These are phyloP conservation scores for Lentinula edodes DNA, from an alignment of 768 basidiomycete genomes.

Conservation along the genomic window DNA sequence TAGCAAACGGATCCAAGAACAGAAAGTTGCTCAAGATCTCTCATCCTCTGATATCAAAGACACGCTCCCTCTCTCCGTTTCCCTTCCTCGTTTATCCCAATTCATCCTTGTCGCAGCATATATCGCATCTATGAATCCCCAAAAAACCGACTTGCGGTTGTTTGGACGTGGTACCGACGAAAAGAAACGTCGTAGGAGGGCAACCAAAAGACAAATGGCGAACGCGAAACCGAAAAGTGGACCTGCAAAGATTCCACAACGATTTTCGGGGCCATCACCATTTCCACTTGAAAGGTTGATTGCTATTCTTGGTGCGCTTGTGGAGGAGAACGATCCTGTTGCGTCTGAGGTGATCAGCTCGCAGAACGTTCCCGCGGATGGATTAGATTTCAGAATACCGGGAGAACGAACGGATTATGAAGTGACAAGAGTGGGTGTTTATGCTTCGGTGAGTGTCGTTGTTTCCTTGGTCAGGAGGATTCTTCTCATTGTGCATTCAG, in stretches of 20 bases:
- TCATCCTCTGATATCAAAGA: neutral
- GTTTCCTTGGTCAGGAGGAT: neutral
- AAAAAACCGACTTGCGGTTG: constrained; percentile 75
- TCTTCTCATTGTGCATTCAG: constrained; percentile 28
- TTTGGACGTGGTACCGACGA: constrained; percentile 74
- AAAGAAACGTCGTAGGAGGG: constrained; percentile 47
- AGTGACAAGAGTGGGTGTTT: constrained; percentile 52
- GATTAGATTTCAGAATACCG: constrained; percentile 44
- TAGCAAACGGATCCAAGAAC: constrained; percentile 1
- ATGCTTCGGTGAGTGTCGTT: constrained; percentile 43
- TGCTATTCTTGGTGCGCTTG: constrained; percentile 71
- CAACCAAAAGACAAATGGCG: constrained; percentile 29
- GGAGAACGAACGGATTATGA: constrained; percentile 79
- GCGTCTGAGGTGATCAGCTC: constrained; percentile 28
- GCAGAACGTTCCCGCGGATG: constrained; percentile 26
- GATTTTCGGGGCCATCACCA: constrained; percentile 70
- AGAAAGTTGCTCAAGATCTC: neutral
- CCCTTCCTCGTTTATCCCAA: constrained; percentile 63
- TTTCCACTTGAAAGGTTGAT: constrained; percentile 79
- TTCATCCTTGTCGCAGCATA: constrained; percentile 75
- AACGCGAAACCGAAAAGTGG: constrained; percentile 34
- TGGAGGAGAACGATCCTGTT: constrained; percentile 64
- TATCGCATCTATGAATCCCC: constrained; percentile 80
- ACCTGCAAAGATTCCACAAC: constrained; percentile 58
- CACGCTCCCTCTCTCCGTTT: constrained; percentile 19